phyloP scores from a whole-genome alignment of 768 basidiomycete genomes.

The Kwoniella newhampshirensis region DNA sequence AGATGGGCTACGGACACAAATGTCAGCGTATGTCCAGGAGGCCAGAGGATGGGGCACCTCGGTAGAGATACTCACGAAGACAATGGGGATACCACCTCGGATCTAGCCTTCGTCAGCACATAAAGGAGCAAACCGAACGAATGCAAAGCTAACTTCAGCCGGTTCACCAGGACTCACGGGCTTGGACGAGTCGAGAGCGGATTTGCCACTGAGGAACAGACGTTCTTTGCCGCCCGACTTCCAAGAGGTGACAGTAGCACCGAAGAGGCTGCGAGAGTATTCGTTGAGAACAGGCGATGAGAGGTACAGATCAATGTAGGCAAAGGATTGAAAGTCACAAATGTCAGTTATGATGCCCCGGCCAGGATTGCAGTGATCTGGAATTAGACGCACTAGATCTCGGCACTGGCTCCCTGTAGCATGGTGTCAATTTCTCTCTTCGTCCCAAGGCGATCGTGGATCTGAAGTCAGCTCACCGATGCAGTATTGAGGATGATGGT shows the following conservation, averaged over 20 bases:
- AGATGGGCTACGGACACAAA: conserved; percentile 62
- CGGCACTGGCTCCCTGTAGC: conserved; percentile 39
- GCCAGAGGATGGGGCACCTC: not conserved
- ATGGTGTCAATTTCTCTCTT: too few relatives aligned
- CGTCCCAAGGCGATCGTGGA: too few relatives aligned
- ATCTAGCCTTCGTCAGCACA: conserved; percentile 39
- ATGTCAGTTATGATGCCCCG: too few relatives aligned
- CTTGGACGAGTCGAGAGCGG: conserved; percentile 75
- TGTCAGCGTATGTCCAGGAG: not conserved
- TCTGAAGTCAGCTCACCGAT: conserved; percentile 39
- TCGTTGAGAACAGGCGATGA: not conserved
- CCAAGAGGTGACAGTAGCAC: conserved; percentile 87
- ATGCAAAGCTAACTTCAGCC: conserved; percentile 8
- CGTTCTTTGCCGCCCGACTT: conserved; percentile 63
- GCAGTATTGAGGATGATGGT: conserved; percentile 32
- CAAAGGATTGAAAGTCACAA: not conserved
- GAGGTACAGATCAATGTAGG: not conserved
- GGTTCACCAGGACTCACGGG: conserved; percentile 58
- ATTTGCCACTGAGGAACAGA: conserved; percentile 78
- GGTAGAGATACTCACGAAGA: conserved; percentile 58
- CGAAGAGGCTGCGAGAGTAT: conserved; percentile 60
- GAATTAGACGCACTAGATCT: conserved; percentile 38
- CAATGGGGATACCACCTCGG: conserved; percentile 58
- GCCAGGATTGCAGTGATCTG: not conserved
- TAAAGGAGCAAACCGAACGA: not conserved